phyloP scores from a whole-genome alignment of 805 yeast species.

The Blastobotrys robertii region DNA sequence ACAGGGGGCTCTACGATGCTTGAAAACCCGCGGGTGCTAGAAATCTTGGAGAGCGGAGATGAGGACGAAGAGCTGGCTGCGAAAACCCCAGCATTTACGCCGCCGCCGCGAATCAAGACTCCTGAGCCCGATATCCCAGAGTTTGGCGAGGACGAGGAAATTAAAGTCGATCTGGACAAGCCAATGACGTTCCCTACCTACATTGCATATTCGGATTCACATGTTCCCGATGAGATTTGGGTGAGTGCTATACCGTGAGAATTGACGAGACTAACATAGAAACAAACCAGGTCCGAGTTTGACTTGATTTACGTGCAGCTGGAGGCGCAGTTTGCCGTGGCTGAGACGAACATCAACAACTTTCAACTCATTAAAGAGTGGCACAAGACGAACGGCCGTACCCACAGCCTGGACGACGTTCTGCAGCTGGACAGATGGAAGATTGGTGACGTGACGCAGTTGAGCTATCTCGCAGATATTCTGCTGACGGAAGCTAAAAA shows the following conservation, averaged over 20 bases:
- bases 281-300: slow-evolving; percentile 1
- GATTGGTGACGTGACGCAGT: slow-evolving; percentile 5
- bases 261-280: background rate
- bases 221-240: too few species aligned
- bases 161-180: background rate
- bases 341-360: background rate
- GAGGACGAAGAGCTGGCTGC: too few species aligned
- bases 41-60: too few species aligned
- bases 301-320: slow-evolving; percentile 7
- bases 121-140: slow-evolving; percentile 2
- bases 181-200: background rate
- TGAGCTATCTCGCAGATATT: slow-evolving; percentile 6
- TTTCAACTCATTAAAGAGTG: slow-evolving; percentile 2
- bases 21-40: too few species aligned
- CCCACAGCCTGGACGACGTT: slow-evolving; percentile 7
- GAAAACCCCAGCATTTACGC: too few species aligned
- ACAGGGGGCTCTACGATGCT: too few species aligned
- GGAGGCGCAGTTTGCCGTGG: slow-evolving; percentile 4
- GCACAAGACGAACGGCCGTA: slow-evolving; percentile 1
- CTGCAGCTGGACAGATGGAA: slow-evolving; percentile 8
- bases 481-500: background rate
- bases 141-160: slow-evolving; percentile 3
- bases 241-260: too few species aligned
- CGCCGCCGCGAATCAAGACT: background rate
- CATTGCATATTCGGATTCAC: too few species aligned